Evolutionary conservation across 2,329 filamentous ascomycete species (phyloP), one percentile per base, ranked within the genome.

Genomic region (Microcera coccophila): DNA sequence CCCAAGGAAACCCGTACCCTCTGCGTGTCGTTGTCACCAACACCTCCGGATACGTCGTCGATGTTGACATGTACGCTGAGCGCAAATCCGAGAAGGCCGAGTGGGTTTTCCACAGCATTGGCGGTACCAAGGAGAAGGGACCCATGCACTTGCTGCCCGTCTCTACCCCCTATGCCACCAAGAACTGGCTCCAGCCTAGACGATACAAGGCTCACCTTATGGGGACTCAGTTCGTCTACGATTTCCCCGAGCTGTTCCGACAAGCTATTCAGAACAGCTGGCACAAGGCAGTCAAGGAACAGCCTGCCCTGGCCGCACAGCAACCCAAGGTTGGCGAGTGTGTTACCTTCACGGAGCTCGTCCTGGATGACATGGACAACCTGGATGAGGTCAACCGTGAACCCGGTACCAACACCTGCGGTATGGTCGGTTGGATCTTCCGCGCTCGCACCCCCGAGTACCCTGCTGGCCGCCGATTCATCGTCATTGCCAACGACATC

Each of bases 181-280:
- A 98, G 82, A 94, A 96, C 70, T 95, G 90, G 76, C 79, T 98
- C 48, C 93, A 98, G 73, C 93, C 93, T 50, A 97, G 97, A 83
- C 84, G 93, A 59, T 97, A 98, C 83, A 96, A 95, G 84, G 93
- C 93, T 55, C 93, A 98, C 66, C 75, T 97, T 49, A 96, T 98
- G 90, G 93, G 93, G 52, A 98, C 93, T 20, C 93, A 98, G 71
- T 98, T 96, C 65, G 93, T 97, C 41, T 98, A 98, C 67, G 93
- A 98, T 70, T 98, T 98, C 85, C 93, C 93, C 21, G 93, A 98
- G 77, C 83, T 98, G 37, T 98, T 98, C 86, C 83, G 93, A 62
- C 93, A 97, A 71, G 90, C 93, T 34, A 89, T 95, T 63, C 90
- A 96, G 74, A 96, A 96, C 76, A 87, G 81, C 70, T 98, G 93